Evolutionary conservation across 371 early-diverging fungal genomes (phyloP).

Genomic region (Mortierella sp.): DNA sequence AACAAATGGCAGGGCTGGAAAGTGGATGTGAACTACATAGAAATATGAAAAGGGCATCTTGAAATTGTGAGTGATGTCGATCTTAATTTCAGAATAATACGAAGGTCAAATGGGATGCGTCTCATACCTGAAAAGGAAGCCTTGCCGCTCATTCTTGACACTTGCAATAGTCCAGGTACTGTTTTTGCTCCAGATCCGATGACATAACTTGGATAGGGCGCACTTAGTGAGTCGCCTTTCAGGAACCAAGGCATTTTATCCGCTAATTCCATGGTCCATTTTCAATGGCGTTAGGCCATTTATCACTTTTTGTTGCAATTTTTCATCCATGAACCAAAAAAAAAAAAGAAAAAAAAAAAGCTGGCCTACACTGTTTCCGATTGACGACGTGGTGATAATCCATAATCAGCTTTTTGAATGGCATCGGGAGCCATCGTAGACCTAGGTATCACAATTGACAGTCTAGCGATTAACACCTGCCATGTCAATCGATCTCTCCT

Average conservation of each 20-base stretch:
- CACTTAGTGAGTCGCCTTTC: slow-evolving; percentile 34
- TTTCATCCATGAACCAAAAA: neutral
- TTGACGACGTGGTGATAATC: slow-evolving; percentile 51
- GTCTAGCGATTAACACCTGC: too few species aligned
- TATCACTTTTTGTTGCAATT: neutral
- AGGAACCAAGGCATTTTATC: slow-evolving; percentile 50
- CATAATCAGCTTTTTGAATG: slow-evolving; percentile 54
- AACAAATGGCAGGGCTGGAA: slow-evolving; percentile 47
- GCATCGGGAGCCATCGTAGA: slow-evolving; percentile 49
- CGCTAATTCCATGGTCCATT: slow-evolving; percentile 6
- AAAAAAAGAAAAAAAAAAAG: neutral
- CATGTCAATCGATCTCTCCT: too few species aligned
- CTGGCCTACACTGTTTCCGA: slow-evolving; percentile 24
- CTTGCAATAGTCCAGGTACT: slow-evolving; percentile 43
- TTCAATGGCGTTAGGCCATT: too few species aligned
- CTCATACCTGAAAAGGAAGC: slow-evolving; percentile 43
- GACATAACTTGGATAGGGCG: slow-evolving; percentile 42
- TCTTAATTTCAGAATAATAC: neutral
- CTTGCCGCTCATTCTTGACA: slow-evolving; percentile 46
- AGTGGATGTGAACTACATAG: slow-evolving; percentile 40
- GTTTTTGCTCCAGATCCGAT: slow-evolving; percentile 42
- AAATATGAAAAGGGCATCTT: neutral
- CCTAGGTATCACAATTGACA: slow-evolving; percentile 2
- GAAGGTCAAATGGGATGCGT: neutral
- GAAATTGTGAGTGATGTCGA: neutral